Evolutionary conservation across 495 filamentous ascomycete species (phyloP).

Genomic region (Neurospora tetrasperma): DNA sequence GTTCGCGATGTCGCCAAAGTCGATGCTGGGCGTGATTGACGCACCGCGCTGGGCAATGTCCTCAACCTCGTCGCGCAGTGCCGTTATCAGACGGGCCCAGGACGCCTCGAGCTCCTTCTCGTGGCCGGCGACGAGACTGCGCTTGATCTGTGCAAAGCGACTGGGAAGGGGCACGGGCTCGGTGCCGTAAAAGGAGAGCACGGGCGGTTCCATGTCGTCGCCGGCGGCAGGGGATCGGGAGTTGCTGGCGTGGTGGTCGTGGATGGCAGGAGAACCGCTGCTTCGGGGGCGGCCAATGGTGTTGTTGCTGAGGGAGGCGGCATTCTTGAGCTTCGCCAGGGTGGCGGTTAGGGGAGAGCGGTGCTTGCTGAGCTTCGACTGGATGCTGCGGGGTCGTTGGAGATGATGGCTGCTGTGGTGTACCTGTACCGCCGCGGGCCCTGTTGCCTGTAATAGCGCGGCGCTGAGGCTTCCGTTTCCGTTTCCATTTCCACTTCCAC

Average conservation of each 20-base stretch:
- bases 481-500: constrained; percentile 9
- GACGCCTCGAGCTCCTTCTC: constrained; percentile 55
- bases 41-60: constrained; percentile 38
- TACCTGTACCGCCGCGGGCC: background rate
- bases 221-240: background rate
- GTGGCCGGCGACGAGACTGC: constrained; percentile 52
- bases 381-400: constrained; percentile 25
- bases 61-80: constrained; percentile 48
- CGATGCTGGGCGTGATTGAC: constrained; percentile 52
- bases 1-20: constrained; percentile 48
- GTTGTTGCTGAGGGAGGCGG: constrained; percentile 2
- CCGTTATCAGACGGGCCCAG: constrained; percentile 59
- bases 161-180: constrained; percentile 62
- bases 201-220: constrained; percentile 59
- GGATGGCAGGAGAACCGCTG: constrained; percentile 2
- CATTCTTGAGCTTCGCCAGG: constrained; percentile 9
- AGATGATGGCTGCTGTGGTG: background rate
- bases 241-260: constrained; percentile 1
- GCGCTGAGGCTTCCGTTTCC: constrained; percentile 23
- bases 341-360: constrained; percentile 18
- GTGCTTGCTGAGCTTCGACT: constrained; percentile 23
- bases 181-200: constrained; percentile 61
- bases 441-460: background rate
- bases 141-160: constrained; percentile 71
- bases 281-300: constrained; percentile 3